Base-by-base conservation (phyloP, 352 stramenopile species). In the Phytophthora tubulina region DNA sequence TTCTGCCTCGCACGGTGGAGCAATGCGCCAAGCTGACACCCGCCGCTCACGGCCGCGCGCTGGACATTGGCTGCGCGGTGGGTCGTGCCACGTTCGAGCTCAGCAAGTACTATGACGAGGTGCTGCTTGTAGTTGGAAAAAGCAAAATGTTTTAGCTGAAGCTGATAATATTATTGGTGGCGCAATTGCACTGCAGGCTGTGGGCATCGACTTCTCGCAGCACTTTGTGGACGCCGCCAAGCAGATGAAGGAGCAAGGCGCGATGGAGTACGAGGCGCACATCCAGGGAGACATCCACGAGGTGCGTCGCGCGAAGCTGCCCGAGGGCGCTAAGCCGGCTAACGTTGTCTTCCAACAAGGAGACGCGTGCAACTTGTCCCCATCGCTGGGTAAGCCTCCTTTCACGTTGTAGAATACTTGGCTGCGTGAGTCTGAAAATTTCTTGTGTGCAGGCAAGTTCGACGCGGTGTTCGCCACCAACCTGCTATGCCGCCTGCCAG, bases 391-490 rank as follows among this genome's bases (percentile, higher is more conserved):
- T 76, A 87, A 61, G 39, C 97, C 9, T 11, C 15, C 13, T 97
- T 9, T 67, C 79, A 97, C 68, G 80, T 76, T 41, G 73, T 97
- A 48, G 42, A 30, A 27, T 2, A 49, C 33, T 30, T 3, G 30
- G 35, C 8, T 51, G 32, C 17, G 17, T 31, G 75, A 82, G 33
- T 72, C 83, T 63, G 54, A 80, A 10, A 63, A 73, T 38, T 3
- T 42, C 14, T 52, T 53, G 27, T 60, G 14, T 51, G 14, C 57
- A 76, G 92, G 93, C 50, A 91, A 86, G 35, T 99, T 99, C 70
- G 96, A 99, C 77, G 93, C 85, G 31, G 86, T 99, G 13, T 92
- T 99, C 63, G 95, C 97, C 50, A 96, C 93, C 41, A 99, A 99
- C 73, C 73, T 99, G 57, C 79, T 99, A 30, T 99, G 97, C 66